These are phyloP conservation scores for Pleurotus ostreatus DNA, from an alignment of 768 basidiomycete species.

Conservation along the genomic window DNA sequence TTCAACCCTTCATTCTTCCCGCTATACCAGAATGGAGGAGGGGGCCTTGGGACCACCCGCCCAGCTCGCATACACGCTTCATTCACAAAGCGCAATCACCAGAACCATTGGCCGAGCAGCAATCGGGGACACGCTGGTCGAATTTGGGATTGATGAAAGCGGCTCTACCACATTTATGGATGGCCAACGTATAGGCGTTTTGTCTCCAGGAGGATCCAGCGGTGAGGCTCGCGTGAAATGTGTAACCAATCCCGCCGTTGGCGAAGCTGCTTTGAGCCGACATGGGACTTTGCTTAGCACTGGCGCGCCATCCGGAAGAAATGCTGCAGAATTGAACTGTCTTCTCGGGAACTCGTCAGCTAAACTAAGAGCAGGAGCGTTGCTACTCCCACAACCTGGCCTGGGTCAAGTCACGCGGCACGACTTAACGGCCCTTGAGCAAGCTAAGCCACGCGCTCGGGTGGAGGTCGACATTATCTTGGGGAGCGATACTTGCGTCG, in stretches of 20 bases:
- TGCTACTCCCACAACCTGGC: conserved; percentile 31
- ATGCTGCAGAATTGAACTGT: conserved; percentile 52
- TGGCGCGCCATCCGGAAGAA: conserved; percentile 44
- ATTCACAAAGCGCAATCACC: neutral
- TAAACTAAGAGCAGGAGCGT: conserved; percentile 50
- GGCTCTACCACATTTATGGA: conserved; percentile 31
- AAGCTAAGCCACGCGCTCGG: conserved; percentile 67
- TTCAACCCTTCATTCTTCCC: no score
- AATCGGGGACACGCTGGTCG: conserved; percentile 42
- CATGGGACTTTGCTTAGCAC: conserved; percentile 52
- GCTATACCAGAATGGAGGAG: neutral
- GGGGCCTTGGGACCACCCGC: neutral
- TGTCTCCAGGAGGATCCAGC: conserved; percentile 23
- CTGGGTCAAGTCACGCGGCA: conserved; percentile 11
- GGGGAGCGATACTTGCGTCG: conserved; percentile 70
- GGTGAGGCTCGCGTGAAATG: conserved; percentile 10
- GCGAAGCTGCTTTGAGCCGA: conserved; percentile 27
- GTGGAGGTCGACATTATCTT: conserved; percentile 82
- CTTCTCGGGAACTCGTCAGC: conserved; percentile 61
- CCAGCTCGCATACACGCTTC: no score
- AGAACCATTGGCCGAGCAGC: conserved; percentile 28
- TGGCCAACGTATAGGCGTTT: conserved; percentile 34
- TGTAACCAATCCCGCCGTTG: neutral
- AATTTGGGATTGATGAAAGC: conserved; percentile 32
- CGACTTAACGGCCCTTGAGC: conserved; percentile 52